Conservation (phyloP, 345 rosid species). For the Ailanthus altissimus region DNA sequence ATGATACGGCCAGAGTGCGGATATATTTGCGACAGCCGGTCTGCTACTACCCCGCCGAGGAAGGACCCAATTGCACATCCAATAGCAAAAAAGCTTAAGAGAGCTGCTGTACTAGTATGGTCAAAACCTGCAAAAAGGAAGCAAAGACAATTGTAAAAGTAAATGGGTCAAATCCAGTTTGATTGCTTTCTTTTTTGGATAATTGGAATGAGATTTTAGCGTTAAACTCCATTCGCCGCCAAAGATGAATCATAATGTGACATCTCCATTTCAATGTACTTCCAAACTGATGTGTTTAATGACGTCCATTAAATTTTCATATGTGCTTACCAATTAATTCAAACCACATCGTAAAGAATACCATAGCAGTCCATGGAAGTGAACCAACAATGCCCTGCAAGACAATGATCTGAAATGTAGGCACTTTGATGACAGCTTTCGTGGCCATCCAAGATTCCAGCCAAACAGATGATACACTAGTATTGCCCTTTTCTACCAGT, state of each 20-base stretch:
- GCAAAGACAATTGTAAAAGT: background rate
- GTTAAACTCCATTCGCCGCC: background rate
- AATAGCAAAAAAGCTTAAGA: conserved; percentile 70
- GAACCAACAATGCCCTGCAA: conserved; percentile 89
- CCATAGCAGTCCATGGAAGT: conserved; percentile 96
- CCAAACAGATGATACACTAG: conserved; percentile 57
- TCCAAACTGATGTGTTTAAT: background rate
- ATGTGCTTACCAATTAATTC: conserved; percentile 70
- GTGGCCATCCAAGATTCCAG: conserved; percentile 66
- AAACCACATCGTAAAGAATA: conserved; percentile 96
- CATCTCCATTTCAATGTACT: background rate
- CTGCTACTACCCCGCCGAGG: conserved; percentile 77
- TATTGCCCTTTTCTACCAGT: conserved; percentile 44
- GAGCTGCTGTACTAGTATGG: conserved; percentile 74
- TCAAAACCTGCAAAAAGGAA: conserved; percentile 57
- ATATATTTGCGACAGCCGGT: conserved; percentile 52
- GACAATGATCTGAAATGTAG: conserved; percentile 85
- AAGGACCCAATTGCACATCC: conserved; percentile 83
- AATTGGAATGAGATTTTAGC: background rate
- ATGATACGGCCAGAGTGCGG: conserved; percentile 82
- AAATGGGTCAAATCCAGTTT: background rate
- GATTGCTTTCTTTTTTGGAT: background rate
- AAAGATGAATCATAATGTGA: background rate
- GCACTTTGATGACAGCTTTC: conserved; percentile 71
- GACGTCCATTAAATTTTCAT: background rate